These are phyloP conservation scores for Blumeria hordei DNA, from an alignment of 2,329 filamentous ascomycete species.

Conservation along the genomic window DNA sequence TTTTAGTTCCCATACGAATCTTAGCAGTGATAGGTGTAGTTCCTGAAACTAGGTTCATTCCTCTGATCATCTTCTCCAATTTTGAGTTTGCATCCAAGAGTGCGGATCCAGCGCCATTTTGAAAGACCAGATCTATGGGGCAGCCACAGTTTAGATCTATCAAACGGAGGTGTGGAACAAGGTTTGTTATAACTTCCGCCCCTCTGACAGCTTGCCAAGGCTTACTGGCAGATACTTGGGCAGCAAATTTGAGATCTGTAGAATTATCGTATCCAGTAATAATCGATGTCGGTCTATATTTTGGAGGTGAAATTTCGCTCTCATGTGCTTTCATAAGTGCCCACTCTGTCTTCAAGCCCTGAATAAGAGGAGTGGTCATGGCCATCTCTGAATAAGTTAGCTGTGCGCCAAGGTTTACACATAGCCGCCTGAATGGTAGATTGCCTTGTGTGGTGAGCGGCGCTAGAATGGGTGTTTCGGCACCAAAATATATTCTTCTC, in stretches of 20 bases:
- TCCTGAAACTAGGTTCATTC: slow-evolving; percentile 84
- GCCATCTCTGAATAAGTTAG: slow-evolving; percentile 98
- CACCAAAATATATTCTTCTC: slow-evolving; percentile 74
- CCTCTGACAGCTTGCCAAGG: slow-evolving; percentile 78
- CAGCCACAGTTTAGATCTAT: slow-evolving; percentile 95
- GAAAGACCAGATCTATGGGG: slow-evolving; percentile 83
- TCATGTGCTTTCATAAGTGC: slow-evolving; percentile 81
- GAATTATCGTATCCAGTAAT: slow-evolving; percentile 61
- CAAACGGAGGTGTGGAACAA: slow-evolving; percentile 63
- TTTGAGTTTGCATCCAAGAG: slow-evolving; percentile 74
- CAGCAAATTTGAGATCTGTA: slow-evolving; percentile 70
- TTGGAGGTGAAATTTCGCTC: slow-evolving; percentile 51
- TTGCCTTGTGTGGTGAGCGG: slow-evolving; percentile 94
- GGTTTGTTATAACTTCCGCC: slow-evolving; percentile 52
- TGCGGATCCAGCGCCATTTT: slow-evolving; percentile 69
- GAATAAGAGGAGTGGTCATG: slow-evolving; percentile 67
- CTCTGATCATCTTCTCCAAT: slow-evolving; percentile 79
- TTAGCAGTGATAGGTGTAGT: slow-evolving; percentile 86
- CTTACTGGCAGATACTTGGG: slow-evolving; percentile 79
- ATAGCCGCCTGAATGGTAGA: slow-evolving; percentile 76
- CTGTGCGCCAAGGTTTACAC: slow-evolving; percentile 69
- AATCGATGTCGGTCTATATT: slow-evolving; percentile 30
- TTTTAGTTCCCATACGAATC: slow-evolving; percentile 74
- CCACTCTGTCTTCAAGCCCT: slow-evolving; percentile 84
- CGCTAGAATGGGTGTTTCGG: slow-evolving; percentile 79